A percentile compares a stretch with the other conserved stretches of the same genome.
These are phyloP conservation scores for Plasmodium cynomolgi DNA, from an alignment of 169 alveolate genomes.

Conservation along the genomic window DNA sequence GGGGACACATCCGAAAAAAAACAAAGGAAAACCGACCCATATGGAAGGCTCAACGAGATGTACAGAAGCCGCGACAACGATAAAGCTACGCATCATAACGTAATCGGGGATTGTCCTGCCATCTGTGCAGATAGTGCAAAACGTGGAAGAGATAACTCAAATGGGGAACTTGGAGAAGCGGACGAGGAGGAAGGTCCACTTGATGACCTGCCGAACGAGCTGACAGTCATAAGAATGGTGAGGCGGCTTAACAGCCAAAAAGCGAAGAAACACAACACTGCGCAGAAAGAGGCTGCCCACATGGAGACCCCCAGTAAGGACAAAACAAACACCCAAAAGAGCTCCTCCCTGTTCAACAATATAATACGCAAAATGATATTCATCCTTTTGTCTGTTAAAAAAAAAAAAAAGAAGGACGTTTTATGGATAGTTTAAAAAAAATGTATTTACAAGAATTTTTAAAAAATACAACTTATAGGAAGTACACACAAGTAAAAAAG, in stretches of 20 bases:
- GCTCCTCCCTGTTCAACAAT: background rate
- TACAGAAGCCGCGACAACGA: background rate
- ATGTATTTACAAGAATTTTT: slow-evolving; percentile 41
- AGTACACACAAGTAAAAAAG: slow-evolving; percentile 34
- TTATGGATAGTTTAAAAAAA: slow-evolving; percentile 70
- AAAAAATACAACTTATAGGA: background rate
- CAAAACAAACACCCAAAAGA: background rate
- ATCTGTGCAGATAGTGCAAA: background rate
- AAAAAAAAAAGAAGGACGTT: slow-evolving; percentile 55
- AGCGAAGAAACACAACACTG: background rate
- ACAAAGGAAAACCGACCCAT: background rate
- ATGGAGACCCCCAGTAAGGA: background rate
- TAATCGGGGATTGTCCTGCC: background rate
- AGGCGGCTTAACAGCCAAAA: background rate
- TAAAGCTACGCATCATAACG: background rate
- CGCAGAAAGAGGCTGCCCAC: too few species aligned
- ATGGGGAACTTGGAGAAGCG: background rate
- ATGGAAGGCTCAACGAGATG: background rate
- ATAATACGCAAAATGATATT: slow-evolving; percentile 44
- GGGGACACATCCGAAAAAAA: background rate
- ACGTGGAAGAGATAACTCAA: background rate
- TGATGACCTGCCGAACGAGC: background rate
- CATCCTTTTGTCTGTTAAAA: slow-evolving; percentile 32
- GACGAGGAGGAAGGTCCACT: background rate
- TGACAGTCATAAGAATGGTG: background rate